phyloP scores from a whole-genome alignment of 257 asterid genomes.

The Fraxinus excelsior region DNA sequence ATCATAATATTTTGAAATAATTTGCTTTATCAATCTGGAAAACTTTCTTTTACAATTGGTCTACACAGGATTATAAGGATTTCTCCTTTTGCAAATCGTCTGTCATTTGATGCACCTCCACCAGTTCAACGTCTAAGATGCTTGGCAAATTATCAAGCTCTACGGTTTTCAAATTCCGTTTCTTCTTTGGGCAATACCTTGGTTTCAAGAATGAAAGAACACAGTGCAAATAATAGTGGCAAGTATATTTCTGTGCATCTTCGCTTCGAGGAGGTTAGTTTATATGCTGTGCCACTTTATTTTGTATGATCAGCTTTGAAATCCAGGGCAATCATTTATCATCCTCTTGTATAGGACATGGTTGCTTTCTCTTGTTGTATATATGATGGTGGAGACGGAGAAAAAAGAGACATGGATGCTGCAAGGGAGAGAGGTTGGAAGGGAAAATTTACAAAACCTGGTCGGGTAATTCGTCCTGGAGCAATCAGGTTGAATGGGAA shows the following conservation, averaged over 20 bases:
- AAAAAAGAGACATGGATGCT: slow-evolving; percentile 92
- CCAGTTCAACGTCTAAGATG: slow-evolving; percentile 89
- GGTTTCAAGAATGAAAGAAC: slow-evolving; percentile 87
- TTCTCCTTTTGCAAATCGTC: slow-evolving; percentile 93
- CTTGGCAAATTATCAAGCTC: slow-evolving; percentile 91
- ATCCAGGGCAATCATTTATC: slow-evolving; percentile 15
- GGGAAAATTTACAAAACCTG: slow-evolving; percentile 93
- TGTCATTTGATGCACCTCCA: slow-evolving; percentile 90
- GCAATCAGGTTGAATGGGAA: slow-evolving; percentile 87
- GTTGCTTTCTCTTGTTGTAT: slow-evolving; percentile 98
- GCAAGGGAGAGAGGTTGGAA: slow-evolving; percentile 99
- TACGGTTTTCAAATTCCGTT: slow-evolving; percentile 74
- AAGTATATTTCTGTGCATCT: slow-evolving; percentile 96
- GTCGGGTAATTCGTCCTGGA: slow-evolving; percentile 87
- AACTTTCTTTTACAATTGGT: slow-evolving; percentile 15
- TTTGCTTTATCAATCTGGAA: slow-evolving; percentile 21
- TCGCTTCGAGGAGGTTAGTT: slow-evolving; percentile 98
- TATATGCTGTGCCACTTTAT: slow-evolving; percentile 19
- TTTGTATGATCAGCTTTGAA: slow-evolving; percentile 19
- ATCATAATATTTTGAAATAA: background rate
- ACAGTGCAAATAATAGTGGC: slow-evolving; percentile 81
- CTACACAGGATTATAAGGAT: slow-evolving; percentile 78
- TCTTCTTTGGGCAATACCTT: slow-evolving; percentile 65
- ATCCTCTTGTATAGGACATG: slow-evolving; percentile 76
- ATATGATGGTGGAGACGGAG: slow-evolving; percentile 87